Evolutionary conservation across 2,329 filamentous ascomycete genomes (phyloP).

Genomic region (Bipolaris zeicola): DNA sequence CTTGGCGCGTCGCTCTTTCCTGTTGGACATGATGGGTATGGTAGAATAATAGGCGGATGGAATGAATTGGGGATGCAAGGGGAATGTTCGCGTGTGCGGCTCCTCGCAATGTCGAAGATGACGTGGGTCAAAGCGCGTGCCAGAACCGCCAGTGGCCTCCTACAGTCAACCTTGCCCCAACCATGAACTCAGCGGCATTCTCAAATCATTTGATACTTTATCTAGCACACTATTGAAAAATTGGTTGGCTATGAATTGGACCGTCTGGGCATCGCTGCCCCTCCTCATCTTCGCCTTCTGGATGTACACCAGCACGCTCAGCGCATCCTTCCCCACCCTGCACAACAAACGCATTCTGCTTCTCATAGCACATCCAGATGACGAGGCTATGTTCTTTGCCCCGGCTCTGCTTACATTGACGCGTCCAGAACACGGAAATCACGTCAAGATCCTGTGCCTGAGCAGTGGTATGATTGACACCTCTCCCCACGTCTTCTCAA

Average conservation of each 20-base stretch:
- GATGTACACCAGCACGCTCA: constrained; percentile 55
- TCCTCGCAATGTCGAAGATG: constrained; percentile 18
- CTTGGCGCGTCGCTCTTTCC: constrained; percentile 53
- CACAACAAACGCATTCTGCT: constrained; percentile 86
- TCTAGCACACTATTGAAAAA: background rate
- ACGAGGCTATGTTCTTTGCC: constrained; percentile 99
- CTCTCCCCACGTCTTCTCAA: background rate
- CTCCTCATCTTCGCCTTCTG: constrained; percentile 52
- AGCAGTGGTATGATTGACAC: constrained; percentile 68
- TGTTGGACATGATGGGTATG: constrained; percentile 48
- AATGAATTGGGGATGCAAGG: constrained; percentile 8
- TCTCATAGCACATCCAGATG: constrained; percentile 95
- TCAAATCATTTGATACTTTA: background rate
- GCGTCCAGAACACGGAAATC: constrained; percentile 78
- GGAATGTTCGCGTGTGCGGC: constrained; percentile 31
- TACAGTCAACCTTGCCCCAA: background rate
- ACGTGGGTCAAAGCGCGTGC: constrained; percentile 24
- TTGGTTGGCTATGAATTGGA: constrained; percentile 48
- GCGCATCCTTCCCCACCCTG: constrained; percentile 65
- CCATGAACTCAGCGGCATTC: background rate
- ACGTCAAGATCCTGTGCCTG: constrained; percentile 91
- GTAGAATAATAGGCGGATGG: constrained; percentile 6
- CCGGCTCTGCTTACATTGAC: constrained; percentile 87
- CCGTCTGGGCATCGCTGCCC: constrained; percentile 49
- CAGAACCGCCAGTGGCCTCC: constrained; percentile 3